Evolutionary conservation across 2,329 filamentous ascomycete species (phyloP), one percentile per base, ranked within the genome.

Genomic region (Ophiostoma sp.): DNA sequence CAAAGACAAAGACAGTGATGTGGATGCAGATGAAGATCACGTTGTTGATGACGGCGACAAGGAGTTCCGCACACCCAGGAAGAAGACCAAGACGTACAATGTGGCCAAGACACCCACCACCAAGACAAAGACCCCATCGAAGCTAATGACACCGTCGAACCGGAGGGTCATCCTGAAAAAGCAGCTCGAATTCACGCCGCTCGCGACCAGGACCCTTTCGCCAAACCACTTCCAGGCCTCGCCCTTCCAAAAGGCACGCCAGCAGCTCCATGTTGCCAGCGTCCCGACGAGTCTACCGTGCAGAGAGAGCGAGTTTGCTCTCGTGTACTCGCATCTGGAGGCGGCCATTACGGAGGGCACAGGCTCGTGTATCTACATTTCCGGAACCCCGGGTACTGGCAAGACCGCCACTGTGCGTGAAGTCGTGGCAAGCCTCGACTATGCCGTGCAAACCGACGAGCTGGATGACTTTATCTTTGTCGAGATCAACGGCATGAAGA

Each of bases 401-500:
- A 99, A 99, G 79, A 99, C 95, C 1, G 95, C 95, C 15, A 99
- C 96, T 0, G 95, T 99, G 11, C 90, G 95, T 67, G 95, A 99
- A 79, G 95, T 98, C 0, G 91, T 99, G 20, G 88, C 91, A 5
- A 90, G 93, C 72, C 85, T 99, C 10, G 94, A 98, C 75, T 88
- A 90, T n/a, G 89, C 93, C 0, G 95, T 98, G 0, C 85, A 88
- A 67, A 89, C 90, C 8, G 95, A 99, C 76, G 94, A 98, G 79
- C 85, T 99, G 60, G 95, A 99, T 76, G 94, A 98, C 78, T 99
- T 99, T 79, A 96, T 97, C 71, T 99, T 99, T 75, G 94, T 99
- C 73, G 95, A 99, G 79, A 98, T 99, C 81, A 99, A 99, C 79
- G 96, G 95, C 74, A 98, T 99, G 95, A 99, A 99, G 82, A 94